Evolutionary conservation across 2,329 filamentous ascomycete genomes (phyloP).

Genomic region (Epichloe sylvatica): DNA sequence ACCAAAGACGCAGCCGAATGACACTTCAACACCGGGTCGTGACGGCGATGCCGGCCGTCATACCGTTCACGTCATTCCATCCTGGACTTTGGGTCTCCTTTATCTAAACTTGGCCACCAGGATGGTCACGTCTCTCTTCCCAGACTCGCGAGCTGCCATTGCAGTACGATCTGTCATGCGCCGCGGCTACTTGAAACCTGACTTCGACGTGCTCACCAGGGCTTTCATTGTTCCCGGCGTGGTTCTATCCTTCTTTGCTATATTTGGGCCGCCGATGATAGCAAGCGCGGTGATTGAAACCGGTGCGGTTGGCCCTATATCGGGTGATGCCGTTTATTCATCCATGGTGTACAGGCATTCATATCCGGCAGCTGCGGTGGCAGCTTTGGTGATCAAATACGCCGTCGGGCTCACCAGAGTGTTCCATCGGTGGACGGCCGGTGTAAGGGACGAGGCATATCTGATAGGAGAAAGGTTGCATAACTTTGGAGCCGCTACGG

Average conservation of each 20-base stretch:
- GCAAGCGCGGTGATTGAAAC: conserved; percentile 26
- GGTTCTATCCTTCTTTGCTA: conserved; percentile 45
- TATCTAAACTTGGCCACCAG: conserved; percentile 71
- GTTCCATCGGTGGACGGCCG: conserved; percentile 61
- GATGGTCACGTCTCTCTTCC: conserved; percentile 52
- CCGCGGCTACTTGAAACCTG: conserved; percentile 64
- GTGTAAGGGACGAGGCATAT: conserved; percentile 89
- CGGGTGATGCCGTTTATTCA: conserved; percentile 14
- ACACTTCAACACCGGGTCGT: conserved; percentile 8
- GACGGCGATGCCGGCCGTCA: conserved; percentile 31
- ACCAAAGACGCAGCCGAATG: conserved; percentile 15
- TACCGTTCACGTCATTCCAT: conserved; percentile 75
- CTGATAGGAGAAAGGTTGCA: conserved; percentile 87
- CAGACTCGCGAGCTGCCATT: conserved; percentile 55
- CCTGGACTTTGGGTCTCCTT: conserved; percentile 85
- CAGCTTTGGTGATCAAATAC: conserved; percentile 30
- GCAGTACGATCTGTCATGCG: conserved; percentile 62
- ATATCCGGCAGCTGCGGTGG: conserved; percentile 52
- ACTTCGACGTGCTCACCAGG: conserved; percentile 65
- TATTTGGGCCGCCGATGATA: conserved; percentile 49
- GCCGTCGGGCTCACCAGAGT: conserved; percentile 41
- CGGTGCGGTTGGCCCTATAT: conserved; percentile 12
- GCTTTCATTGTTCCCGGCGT: conserved; percentile 70
- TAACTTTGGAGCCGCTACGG: conserved; percentile 57
- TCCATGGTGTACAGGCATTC: conserved; percentile 41